Percentiles rank a stretch among this genome's conserved stretches.
Evolutionary conservation across 441 rosid genomes (phyloP).

Genomic region (Erodium chrysanthum): DNA sequence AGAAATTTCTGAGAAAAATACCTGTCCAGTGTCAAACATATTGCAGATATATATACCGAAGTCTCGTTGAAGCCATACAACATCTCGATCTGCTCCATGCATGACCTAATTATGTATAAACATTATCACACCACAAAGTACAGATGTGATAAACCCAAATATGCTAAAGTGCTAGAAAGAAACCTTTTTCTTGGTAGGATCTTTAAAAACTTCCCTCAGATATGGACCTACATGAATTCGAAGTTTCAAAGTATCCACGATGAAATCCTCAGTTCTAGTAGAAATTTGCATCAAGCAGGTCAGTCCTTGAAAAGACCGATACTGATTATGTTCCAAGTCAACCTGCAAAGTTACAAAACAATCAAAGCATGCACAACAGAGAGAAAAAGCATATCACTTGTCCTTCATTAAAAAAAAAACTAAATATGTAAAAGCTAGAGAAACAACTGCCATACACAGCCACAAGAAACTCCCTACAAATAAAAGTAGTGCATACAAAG

Average conservation of each 20-base stretch:
- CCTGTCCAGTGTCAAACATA: slow-evolving; percentile 98
- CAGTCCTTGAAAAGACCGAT: slow-evolving; percentile 89
- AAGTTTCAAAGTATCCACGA: slow-evolving; percentile 83
- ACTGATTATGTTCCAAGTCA: slow-evolving; percentile 93
- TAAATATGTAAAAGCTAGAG: neutral
- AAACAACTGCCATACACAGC: neutral
- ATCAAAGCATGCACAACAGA: neutral
- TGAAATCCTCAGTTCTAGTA: slow-evolving; percentile 78
- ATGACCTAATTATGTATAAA: slow-evolving; percentile 49
- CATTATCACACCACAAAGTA: slow-evolving; percentile 23
- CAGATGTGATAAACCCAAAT: slow-evolving; percentile 11
- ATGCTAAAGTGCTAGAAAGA: slow-evolving; percentile 7
- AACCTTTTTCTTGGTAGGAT: slow-evolving; percentile 85
- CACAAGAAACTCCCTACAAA: neutral
- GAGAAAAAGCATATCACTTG: neutral
- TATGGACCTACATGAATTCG: slow-evolving; percentile 71
- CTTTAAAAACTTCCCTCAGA: slow-evolving; percentile 79
- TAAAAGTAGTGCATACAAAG: neutral
- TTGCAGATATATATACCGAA: slow-evolving; percentile 92
- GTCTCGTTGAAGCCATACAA: slow-evolving; percentile 90
- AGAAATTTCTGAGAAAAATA: slow-evolving; percentile 19
- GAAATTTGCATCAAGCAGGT: slow-evolving; percentile 95
- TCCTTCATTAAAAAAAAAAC: neutral
- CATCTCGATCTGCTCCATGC: slow-evolving; percentile 98
- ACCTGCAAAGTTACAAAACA: slow-evolving; percentile 38